Conservation (phyloP, 208 protist species). For the Vickermania ingenoplastis region DNA sequence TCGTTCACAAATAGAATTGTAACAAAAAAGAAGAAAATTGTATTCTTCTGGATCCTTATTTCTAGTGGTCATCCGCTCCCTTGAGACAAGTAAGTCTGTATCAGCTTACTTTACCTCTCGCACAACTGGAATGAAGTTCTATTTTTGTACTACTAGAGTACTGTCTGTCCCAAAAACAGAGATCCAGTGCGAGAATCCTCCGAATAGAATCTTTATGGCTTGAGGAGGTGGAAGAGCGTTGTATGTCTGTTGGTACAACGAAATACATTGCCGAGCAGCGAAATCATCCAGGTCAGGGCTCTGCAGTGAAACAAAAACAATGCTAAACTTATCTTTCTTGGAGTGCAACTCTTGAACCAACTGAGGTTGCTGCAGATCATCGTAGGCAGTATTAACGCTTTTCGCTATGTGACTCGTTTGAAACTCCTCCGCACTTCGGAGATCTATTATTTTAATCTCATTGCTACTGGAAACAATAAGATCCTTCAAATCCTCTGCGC, state of each 20-base stretch:
- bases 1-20: too few relatives aligned
- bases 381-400: slow-evolving; percentile 28
- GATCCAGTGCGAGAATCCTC: slow-evolving; percentile 23
- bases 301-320: slow-evolving; percentile 40
- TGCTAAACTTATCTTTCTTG: background rate
- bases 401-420: slow-evolving; percentile 16
- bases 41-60: too few relatives aligned
- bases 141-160: background rate
- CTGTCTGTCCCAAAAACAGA: background rate
- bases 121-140: too few relatives aligned
- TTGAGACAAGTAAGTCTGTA: background rate
- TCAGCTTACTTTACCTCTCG: too few relatives aligned
- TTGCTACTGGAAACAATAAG: slow-evolving; percentile 3
- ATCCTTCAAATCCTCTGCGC: slow-evolving; percentile 16
- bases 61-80: too few relatives aligned
- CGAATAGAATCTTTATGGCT: slow-evolving; percentile 22
- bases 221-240: slow-evolving; percentile 3
- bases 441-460: slow-evolving; percentile 18
- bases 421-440: slow-evolving; percentile 33
- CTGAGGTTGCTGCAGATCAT: background rate
- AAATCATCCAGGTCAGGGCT: slow-evolving; percentile 47
- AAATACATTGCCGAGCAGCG: slow-evolving; percentile 35
- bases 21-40: too few relatives aligned
- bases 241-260: slow-evolving; percentile 15
- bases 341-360: slow-evolving; percentile 21